Base-by-base conservation (phyloP, 768 basidiomycete species). In the Suillus subaureus region DNA sequence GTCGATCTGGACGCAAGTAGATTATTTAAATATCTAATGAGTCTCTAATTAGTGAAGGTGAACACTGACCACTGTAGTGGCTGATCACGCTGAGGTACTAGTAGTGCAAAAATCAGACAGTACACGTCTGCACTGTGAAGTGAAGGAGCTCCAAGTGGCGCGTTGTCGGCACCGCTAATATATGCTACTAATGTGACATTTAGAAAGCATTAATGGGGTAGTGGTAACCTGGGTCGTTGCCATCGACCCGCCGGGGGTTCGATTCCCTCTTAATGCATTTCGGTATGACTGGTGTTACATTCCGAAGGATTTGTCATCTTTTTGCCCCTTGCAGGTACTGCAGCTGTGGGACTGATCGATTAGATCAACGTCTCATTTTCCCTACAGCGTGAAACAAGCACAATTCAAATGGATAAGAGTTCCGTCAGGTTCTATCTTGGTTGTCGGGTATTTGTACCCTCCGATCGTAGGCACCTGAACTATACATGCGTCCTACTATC, bases 221-320 rank as follows among this genome's bases (percentile, higher is more conserved):
- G 73, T 74, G 73, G 73, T 74, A 74, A 74, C 73, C 73, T 74
- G 71, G 73, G 73, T 74, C 73, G 73, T 74, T 74, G 73, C 73
- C 73, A 74, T 73, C 73, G 86, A 87, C 85, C 87, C 87, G 87
- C 87, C 87, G 87, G 85, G 87, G 86, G 87, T 89, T 89, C 86
- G 85, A 89, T 89, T 88, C 87, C 86, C 87, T 73, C 85, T 87
- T 88, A 87, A 87, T 87, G 87, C 86, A 86, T 45, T 43, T 21
- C 5, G 3, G 8, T 43, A 21, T 3, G 3, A n/a, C n/a, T n/a
- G n/a, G n/a, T n/a, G n/a, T n/a, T n/a, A n/a, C n/a, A n/a, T n/a
- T n/a, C n/a, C n/a, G n/a, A n/a, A n/a, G n/a, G n/a, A n/a, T n/a
- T n/a, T n/a, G 21, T 21, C 40, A 42, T 6, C 7, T 43, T 43